A percentile compares a stretch with the other conserved stretches of the same genome.
Evolutionary conservation across 768 basidiomycete genomes (phyloP).

Genomic region (Boletellus ananas): DNA sequence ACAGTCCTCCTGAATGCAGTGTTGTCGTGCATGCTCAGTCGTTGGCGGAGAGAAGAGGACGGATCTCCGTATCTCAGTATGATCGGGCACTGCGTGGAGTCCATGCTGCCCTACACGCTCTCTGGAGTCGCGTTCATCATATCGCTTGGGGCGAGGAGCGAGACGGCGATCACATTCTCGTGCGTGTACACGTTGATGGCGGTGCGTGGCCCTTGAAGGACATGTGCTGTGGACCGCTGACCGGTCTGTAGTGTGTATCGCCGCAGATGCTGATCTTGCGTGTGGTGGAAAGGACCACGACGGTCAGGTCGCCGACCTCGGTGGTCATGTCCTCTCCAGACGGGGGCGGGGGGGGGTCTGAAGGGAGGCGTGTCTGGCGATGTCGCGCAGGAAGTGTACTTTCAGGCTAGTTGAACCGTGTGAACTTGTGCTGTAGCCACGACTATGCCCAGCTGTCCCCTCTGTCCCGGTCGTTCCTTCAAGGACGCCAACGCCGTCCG

Average conservation of each 20-base stretch:
- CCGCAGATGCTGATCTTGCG: constrained; percentile 15
- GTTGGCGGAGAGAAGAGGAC: constrained; percentile 1
- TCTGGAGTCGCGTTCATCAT: constrained; percentile 12
- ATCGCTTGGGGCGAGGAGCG: not conserved
- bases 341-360: not conserved
- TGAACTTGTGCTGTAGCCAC: not conserved
- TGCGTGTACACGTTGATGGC: constrained; percentile 7
- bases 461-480: constrained; percentile 21
- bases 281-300: constrained; percentile 5
- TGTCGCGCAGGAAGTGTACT: too few species aligned
- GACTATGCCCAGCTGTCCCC: constrained; percentile 17
- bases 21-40: constrained; percentile 11
- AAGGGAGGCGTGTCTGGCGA: too few species aligned
- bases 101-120: constrained; percentile 11
- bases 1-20: constrained; percentile 6
- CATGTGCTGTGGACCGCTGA: not conserved
- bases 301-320: not conserved
- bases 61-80: constrained; percentile 7
- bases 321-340: not conserved
- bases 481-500: constrained; percentile 1
- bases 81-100: constrained; percentile 8
- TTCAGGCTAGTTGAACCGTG: constrained; percentile 18
- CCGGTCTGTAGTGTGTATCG: constrained; percentile 10
- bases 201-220: constrained; percentile 2
- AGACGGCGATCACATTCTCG: not conserved